Conservation (phyloP, 352 stramenopile genomes). For the Pythium chondricola region DNA sequence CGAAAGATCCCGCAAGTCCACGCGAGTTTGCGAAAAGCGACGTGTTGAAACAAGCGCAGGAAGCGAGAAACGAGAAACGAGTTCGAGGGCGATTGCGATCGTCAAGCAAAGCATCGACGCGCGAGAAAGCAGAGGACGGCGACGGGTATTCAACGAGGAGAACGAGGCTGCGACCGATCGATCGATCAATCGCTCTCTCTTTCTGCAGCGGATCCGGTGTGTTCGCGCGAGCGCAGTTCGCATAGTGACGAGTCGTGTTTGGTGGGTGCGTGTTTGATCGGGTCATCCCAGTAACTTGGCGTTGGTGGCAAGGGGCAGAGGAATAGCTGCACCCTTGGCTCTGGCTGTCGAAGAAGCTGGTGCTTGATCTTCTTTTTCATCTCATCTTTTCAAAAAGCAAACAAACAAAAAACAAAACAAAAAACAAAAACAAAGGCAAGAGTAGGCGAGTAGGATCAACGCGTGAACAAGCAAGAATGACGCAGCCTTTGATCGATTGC, state of each 20-base stretch:
- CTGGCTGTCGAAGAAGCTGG: background rate
- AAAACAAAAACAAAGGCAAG: slow-evolving; percentile 5
- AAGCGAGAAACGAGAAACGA: background rate
- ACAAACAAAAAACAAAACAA: slow-evolving; percentile 10
- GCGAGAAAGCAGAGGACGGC: no score
- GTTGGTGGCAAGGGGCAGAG: slow-evolving; percentile 10
- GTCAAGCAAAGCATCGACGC: no score
- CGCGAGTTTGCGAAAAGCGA: slow-evolving; percentile 1
- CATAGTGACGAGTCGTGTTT: background rate
- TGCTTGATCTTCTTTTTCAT: slow-evolving; percentile 1
- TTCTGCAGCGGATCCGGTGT: no score
- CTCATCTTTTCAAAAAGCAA: slow-evolving; percentile 6
- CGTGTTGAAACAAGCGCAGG: background rate
- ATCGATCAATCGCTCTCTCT: no score
- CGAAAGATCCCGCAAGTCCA: background rate
- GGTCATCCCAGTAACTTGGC: background rate
- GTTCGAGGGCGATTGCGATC: background rate
- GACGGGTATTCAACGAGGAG: no score
- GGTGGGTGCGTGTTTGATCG: background rate
- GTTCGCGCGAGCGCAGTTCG: no score
- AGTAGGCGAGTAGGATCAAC: slow-evolving; percentile 5
- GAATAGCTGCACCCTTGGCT: slow-evolving; percentile 13
- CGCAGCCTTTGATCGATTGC: slow-evolving; percentile 3
- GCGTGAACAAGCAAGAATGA: slow-evolving; percentile 12
- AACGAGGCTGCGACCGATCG: background rate